Evolutionary conservation across 768 basidiomycete species (phyloP).

Genomic region (Pleurotus ostreatus): DNA sequence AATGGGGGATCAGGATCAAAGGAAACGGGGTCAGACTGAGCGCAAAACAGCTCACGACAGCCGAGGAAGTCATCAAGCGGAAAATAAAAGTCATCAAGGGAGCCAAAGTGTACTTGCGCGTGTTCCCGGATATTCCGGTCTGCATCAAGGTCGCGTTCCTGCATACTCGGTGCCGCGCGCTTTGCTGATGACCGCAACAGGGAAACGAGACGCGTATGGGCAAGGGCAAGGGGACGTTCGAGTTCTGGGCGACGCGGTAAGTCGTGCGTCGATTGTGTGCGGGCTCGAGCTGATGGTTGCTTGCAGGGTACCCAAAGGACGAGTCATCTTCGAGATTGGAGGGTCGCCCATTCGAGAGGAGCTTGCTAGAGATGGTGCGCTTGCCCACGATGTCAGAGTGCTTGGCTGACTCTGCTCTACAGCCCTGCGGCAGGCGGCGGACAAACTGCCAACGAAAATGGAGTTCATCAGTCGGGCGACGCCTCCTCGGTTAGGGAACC

Average conservation of each 20-base stretch:
- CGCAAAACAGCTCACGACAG: conserved; percentile 86
- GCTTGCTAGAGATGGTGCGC: conserved; percentile 83
- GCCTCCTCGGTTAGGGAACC: conserved; percentile 70
- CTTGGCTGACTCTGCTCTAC: conserved; percentile 7
- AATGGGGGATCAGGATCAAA: conserved; percentile 89
- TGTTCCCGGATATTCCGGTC: conserved; percentile 96
- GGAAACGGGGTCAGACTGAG: conserved; percentile 76
- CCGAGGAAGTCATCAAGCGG: conserved; percentile 83
- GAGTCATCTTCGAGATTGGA: conserved; percentile 93
- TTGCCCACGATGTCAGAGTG: background rate
- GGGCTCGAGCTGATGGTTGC: background rate
- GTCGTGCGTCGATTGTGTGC: conserved; percentile 27
- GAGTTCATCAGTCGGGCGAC: conserved; percentile 76
- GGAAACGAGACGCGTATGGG: conserved; percentile 99
- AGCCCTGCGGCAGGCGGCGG: conserved; percentile 88
- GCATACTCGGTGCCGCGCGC: background rate
- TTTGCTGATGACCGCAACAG: conserved; percentile 29
- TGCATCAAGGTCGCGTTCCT: conserved; percentile 80
- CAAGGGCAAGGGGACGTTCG: conserved; percentile 97
- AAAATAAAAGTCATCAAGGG: conserved; percentile 91
- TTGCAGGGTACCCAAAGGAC: conserved; percentile 75
- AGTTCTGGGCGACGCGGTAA: conserved; percentile 90
- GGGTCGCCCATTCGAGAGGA: conserved; percentile 88
- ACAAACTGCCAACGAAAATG: conserved; percentile 81
- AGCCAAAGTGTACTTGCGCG: conserved; percentile 77